Conservation (phyloP, 2,329 filamentous ascomycete species). For the Beauveria asiatica region DNA sequence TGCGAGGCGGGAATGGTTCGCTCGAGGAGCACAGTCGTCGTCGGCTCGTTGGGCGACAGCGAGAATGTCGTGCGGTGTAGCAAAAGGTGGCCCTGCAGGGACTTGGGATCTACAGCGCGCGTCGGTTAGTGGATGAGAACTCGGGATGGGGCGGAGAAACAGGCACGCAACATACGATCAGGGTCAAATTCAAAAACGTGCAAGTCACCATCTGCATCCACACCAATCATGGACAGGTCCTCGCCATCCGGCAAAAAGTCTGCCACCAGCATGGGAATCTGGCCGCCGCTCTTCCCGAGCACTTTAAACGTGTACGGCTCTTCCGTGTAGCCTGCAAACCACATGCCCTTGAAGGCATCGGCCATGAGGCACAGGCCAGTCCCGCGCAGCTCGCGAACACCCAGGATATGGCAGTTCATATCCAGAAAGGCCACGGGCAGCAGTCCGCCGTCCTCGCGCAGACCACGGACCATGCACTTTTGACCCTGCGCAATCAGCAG, state of each 20-base stretch:
- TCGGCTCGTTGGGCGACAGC: conserved; percentile 67
- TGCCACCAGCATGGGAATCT: conserved; percentile 68
- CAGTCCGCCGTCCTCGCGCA: conserved; percentile 90
- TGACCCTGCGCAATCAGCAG: conserved; percentile 88
- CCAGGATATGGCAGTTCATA: conserved; percentile 86
- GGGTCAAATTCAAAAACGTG: conserved; percentile 92
- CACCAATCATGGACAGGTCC: conserved; percentile 72
- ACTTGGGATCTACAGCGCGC: conserved; percentile 73
- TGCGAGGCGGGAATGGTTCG: conserved; percentile 44
- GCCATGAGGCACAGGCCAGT: conserved; percentile 83
- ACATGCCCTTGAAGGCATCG: conserved; percentile 86
- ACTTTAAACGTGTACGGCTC: conserved; percentile 94
- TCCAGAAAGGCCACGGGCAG: conserved; percentile 96
- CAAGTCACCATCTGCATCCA: conserved; percentile 77
- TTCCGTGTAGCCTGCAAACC: conserved; percentile 94
- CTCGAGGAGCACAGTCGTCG: conserved; percentile 67
- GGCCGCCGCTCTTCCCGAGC: conserved; percentile 76
- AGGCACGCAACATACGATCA: conserved; percentile 59
- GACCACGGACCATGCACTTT: conserved; percentile 91
- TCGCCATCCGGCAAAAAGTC: conserved; percentile 85
- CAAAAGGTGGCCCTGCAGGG: conserved; percentile 77
- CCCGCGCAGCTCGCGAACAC: conserved; percentile 72
- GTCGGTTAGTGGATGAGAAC: too few species aligned
- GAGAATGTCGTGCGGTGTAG: conserved; percentile 85
- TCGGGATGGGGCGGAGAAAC: neutral